Evolutionary conservation across 164 flowering plant species (phyloP), one percentile per base, ranked within the genome.

Genomic region (Annona cherimola): DNA sequence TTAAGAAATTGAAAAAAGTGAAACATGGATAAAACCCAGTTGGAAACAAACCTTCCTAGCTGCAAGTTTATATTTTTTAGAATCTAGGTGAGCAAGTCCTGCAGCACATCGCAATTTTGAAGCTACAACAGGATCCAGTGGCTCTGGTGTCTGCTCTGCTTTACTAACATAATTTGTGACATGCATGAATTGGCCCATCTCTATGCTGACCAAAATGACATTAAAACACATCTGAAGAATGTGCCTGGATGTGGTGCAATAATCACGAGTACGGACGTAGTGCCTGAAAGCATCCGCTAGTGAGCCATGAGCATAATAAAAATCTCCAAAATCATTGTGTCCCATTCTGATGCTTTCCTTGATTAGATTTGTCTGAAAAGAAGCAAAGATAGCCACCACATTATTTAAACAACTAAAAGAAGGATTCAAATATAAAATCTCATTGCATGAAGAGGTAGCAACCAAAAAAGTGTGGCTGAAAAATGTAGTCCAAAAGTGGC

Each of bases 311-410:
- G 96, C 86, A 83, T 89, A 93, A 79, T 84, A 86, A 71, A 88
- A 96, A 63, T 96, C 98, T 66, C 97, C 99, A 84, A 92, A 88
- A 75, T 96, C 97, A 83, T 96, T 93, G 81, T 90, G 92, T 43
- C 99, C 99, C 98, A 91, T 93, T 78, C 99, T 86, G 77, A 93
- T 96, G 86, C 99, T 96, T 80, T 93, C 97, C 77, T 96, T 92
- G 64, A 96, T 93, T 81, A 93, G 75, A 83, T 96, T 96, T 62
- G 99, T 93, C 99, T 93, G 89, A 79, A 80, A 5, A 72, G 40
- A 8, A 62, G 41, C 40, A 19, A 19, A 19, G 2, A 64, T 50
- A 16, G 14, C 57, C 57, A 50, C 57, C 57, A 50, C 9, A 50
- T 50, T 11, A 50, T 50, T 50, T 4, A 4, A 62, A 63, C 39